Evolutionary conservation across 805 yeast genomes (phyloP), one percentile per base, ranked within the genome.

Genomic region (Vanderwaltozyma verrucispora): DNA sequence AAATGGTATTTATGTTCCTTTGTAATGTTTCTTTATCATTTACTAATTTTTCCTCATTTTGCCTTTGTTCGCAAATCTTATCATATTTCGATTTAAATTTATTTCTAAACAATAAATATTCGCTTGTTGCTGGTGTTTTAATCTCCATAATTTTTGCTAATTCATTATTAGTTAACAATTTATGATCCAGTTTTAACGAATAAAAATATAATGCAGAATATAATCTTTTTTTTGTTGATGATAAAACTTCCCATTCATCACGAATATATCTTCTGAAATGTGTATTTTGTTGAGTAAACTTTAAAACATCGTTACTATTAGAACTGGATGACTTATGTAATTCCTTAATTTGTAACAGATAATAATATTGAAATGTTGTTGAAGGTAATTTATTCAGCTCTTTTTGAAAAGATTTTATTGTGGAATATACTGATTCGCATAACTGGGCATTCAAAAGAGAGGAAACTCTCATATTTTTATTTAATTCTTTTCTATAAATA

Each of bases 201-300:
- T 47, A 47, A 35, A 50, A 48, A 38, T 44, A 51, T 14, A 49
- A 38, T 7, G 53, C 52, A 30, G 42, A 43, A 36, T 53, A 53
- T 3, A 53, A 38, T 23, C 54, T 40, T 30, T 39, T 48, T 36
- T 41, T 50, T 8, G 49, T 42, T 1, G 33, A 23, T 9, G 54
- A 51, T 15, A 51, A 36, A 11, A 33, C 10, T 15, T 48, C 49
- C 58, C 58, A 53, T 33, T 51, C 53, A 23, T 35, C 42, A 16
- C 54, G 46, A 19, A 49, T 37, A 32, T 37, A 43, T 26, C 46
- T 39, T 29, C 36, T 44, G 25, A 48, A 45, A 16, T 48, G 42
- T 14, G 28, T 48, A 21, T 50, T 45, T 11, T 30, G 18, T 10
- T 30, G 16, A 7, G 6, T 19, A 24, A 21, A 28, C 8, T 13